A percentile compares a stretch with the other conserved stretches of the same genome.
Evolutionary conservation across 2,329 filamentous ascomycete genomes (phyloP).

Genomic region (Botrytis byssoidea): DNA sequence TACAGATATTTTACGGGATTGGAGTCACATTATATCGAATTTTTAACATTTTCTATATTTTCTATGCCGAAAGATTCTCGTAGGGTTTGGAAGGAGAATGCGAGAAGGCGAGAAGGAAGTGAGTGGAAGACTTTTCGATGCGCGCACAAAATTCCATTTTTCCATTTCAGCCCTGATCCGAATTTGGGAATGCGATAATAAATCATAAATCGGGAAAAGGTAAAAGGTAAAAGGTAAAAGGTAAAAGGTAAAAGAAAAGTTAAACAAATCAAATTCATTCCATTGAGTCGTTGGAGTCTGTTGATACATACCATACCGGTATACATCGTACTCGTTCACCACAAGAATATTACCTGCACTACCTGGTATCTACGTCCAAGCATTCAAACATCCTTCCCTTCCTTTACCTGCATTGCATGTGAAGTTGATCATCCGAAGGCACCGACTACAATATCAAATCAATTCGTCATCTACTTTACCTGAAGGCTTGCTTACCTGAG

Average conservation of each 20-base stretch:
- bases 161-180: background rate
- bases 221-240: too few relatives aligned
- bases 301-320: too few relatives aligned
- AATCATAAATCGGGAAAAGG: background rate
- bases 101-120: background rate
- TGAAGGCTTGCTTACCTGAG: background rate
- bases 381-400: background rate
- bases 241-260: background rate
- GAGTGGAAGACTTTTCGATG: background rate
- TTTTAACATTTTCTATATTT: background rate
- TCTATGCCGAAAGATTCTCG: slow-evolving; percentile 21
- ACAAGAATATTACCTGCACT: background rate
- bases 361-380: background rate
- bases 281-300: background rate
- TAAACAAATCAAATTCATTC: background rate
- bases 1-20: background rate
- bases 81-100: background rate
- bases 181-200: background rate
- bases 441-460: slow-evolving; percentile 14
- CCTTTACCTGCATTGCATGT: slow-evolving; percentile 2
- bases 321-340: background rate
- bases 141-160: background rate
- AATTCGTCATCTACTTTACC: slow-evolving; percentile 11
- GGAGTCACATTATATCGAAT: slow-evolving; percentile 11
- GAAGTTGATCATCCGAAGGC: slow-evolving; percentile 22